Conservation (phyloP, 2,329 filamentous ascomycete species). For the Arthrinium phaeospermum region DNA sequence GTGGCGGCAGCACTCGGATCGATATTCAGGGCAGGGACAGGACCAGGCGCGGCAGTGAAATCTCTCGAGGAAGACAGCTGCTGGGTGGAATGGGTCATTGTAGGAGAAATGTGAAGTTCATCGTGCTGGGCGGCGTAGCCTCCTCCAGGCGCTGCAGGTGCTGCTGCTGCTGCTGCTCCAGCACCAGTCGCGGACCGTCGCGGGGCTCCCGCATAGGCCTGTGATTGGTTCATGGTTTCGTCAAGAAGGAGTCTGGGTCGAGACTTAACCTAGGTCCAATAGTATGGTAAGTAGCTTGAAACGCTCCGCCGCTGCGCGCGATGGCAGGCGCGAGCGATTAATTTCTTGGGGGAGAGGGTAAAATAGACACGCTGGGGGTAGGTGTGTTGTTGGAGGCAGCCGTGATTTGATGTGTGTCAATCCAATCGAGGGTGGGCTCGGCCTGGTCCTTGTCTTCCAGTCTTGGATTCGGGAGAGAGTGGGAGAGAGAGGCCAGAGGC, state of each 20-base stretch:
- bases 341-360: background rate
- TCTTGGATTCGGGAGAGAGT: background rate
- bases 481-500: background rate
- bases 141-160: background rate
- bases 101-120: slow-evolving; percentile 60
- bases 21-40: slow-evolving; percentile 50
- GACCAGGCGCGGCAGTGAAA: slow-evolving; percentile 41
- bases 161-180: background rate
- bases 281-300: background rate
- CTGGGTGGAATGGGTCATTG: slow-evolving; percentile 49
- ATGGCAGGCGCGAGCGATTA: slow-evolving; percentile 17
- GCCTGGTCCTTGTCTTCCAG: background rate
- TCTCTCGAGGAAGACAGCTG: slow-evolving; percentile 33
- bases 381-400: background rate
- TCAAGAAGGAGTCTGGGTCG: slow-evolving; percentile 8
- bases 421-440: background rate
- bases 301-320: slow-evolving; percentile 15
- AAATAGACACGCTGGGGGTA: background rate
- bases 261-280: slow-evolving; percentile 5
- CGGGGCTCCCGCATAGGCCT: slow-evolving; percentile 42
- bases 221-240: slow-evolving; percentile 45
- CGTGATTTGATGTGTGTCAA: background rate
- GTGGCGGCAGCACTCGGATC: slow-evolving; percentile 30
- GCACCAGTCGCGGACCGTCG: slow-evolving; percentile 35
- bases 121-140: slow-evolving; percentile 46